These are phyloP conservation scores for Pythium plurisporium DNA, from an alignment of 352 stramenopile species.

Conservation along the genomic window DNA sequence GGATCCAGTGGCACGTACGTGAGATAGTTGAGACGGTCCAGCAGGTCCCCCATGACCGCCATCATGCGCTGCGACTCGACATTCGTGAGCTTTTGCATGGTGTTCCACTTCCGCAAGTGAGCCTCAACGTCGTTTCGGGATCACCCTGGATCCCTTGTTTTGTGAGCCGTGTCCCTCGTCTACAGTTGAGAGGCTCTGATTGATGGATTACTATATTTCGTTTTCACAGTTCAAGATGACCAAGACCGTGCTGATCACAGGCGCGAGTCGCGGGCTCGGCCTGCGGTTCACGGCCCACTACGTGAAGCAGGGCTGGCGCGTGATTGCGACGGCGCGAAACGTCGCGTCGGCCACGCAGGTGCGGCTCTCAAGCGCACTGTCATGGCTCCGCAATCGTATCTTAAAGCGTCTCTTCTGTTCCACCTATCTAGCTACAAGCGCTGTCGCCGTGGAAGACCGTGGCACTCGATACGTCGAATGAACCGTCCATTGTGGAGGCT, in stretches of 20 bases:
- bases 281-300: conserved; percentile 28
- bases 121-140: not conserved
- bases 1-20: conserved; percentile 74
- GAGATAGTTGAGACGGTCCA: conserved; percentile 83
- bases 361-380: not conserved
- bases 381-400: not conserved
- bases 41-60: conserved; percentile 80
- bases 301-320: conserved; percentile 22
- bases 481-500: conserved; percentile 18
- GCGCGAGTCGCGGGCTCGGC: conserved; percentile 27
- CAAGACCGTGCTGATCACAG: conserved; percentile 34
- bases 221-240: not conserved
- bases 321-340: conserved; percentile 26
- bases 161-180: not conserved
- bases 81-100: conserved; percentile 87
- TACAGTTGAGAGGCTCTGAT: not conserved
- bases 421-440: not conserved
- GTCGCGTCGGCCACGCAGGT: conserved; percentile 16
- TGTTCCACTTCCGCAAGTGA: not conserved
- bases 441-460: conserved; percentile 18
- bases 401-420: not conserved
- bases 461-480: conserved; percentile 18
- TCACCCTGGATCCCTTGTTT: not conserved
- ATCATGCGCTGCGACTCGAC: conserved; percentile 88
- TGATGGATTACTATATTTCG: not conserved